Base-by-base conservation (phyloP, 805 yeast species). In the Scheffersomyces amazonensis region DNA sequence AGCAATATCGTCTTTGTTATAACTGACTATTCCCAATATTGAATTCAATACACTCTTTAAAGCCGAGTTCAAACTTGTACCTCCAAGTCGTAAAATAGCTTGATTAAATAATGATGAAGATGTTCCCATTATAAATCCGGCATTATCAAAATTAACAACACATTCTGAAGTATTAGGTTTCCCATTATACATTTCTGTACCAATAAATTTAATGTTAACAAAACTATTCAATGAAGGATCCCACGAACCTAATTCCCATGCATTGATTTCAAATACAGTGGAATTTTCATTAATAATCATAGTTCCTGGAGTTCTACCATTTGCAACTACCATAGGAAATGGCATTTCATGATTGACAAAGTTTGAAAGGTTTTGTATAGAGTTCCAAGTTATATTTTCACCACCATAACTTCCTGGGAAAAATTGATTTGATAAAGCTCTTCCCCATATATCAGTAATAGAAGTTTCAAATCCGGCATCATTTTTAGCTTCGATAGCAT, bases 251-350 rank as follows among this genome's bases (percentile, higher is more conserved):
- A 68, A 48, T 42, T 68, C 74, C 36, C 45, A 63, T 2, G 74
- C 69, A 32, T 49, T 56, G 23, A 65, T 46, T 39, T 68, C 73
- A 40, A 61, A 64, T 3, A 68, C 73, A 1, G 96, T 86, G 7
- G 95, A 81, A 65, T 87, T 88, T 22, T 62, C 55, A 42, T 75
- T 71, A 35, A 84, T 64, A 34, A 83, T 70, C 4, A 44, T 35
- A 3, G 83, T 71, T 19, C 78, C 78, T 9, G 87, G 87, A n/a
- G 73, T 66, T 60, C 87, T 69, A 34, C 86, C 87, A 52, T 79
- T 79, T 4, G 73, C 58, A 16, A 66, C 47, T 4, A 67, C 57
- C 8, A 68, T 56, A 0, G 74, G 73, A 40, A 48, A 68, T 17
- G 74, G 74, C 62, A 67, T 55, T 17, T 48, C 54, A 47, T 58